Evolutionary conservation across 108 stramenopile genomes (phyloP).

Genomic region (Thalassiosira profunda): DNA sequence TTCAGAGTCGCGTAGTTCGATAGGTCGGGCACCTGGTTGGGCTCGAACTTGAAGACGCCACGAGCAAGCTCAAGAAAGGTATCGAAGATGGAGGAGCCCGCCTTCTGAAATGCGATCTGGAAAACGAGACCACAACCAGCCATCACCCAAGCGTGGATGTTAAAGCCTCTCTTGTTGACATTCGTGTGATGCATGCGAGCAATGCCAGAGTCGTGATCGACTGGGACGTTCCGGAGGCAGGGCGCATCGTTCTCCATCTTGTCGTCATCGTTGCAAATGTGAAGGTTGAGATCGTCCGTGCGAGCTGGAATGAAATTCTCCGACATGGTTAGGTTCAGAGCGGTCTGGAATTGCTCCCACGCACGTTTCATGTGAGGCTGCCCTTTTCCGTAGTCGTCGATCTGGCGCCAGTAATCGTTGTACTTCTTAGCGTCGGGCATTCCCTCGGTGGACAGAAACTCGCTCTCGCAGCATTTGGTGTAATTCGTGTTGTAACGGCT

Average conservation of each 20-base stretch:
- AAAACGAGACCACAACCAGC: not conserved
- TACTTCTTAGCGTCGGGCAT: too few relatives aligned
- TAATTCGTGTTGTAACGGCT: too few relatives aligned
- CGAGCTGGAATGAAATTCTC: too few relatives aligned
- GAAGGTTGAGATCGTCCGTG: not conserved
- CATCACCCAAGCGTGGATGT: not conserved
- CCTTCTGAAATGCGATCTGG: not conserved
- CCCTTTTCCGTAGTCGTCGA: slow-evolving; percentile 2
- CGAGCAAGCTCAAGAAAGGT: not conserved
- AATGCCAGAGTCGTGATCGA: not conserved
- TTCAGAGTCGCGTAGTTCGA: not conserved
- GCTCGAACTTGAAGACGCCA: not conserved
- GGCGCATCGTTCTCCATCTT: not conserved
- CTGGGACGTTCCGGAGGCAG: not conserved
- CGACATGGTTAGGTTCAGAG: too few relatives aligned
- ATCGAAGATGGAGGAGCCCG: too few relatives aligned
- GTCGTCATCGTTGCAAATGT: slow-evolving; percentile 1
- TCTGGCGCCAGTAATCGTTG: not conserved
- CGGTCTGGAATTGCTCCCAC: not conserved
- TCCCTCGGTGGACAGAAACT: too few relatives aligned
- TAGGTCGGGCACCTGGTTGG: slow-evolving; percentile 1
- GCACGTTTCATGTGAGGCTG: not conserved
- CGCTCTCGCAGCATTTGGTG: too few relatives aligned
- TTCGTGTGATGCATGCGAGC: not conserved
- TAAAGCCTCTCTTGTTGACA: slow-evolving; percentile 8